Evolutionary conservation across 2,329 filamentous ascomycete species (phyloP), one percentile per base, ranked within the genome.

Genomic region (Colletotrichum sp.): DNA sequence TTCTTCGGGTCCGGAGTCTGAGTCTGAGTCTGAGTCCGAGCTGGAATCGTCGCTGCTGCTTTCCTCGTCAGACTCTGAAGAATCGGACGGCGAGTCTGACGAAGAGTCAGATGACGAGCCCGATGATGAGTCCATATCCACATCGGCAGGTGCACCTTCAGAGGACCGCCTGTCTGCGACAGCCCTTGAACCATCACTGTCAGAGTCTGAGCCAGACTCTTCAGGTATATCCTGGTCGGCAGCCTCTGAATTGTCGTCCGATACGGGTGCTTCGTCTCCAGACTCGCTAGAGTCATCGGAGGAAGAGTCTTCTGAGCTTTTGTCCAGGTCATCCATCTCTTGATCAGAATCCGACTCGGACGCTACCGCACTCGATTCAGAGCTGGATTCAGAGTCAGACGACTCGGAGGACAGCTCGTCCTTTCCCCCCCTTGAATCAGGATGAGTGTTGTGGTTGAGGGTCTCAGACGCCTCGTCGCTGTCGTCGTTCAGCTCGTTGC

Each of bases 1-100:
- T 73, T 85, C 85, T 63, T 87, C 85, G 0, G 83, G 81, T 34
- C 82, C 82, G 3, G 82, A 82, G 13, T 80, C 44, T 0, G 44
- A 48, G 44, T 48, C 44, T 0, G 44, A 48, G 44, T 48, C 44
- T 12, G 44, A 48, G 44, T 48, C 81, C 1, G 84, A 84, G 44
- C 63, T 75, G 18, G 77, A 78, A n/a, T 76, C 77, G 8, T 78
- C 77, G 52, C 74, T 77, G 48, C 77, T 78, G 57, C 75, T 77
- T 28, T 71, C 66, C 18, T 44, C 64, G 5, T 64, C 57, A 9
- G 64, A 74, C 6, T 48, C 44, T 13, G 44, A 48, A 8, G 63
- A 63, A 10, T 68, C 74, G 4, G 73, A 75, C 3, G 64, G 64
- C 7, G 69, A 73, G n/a, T 68, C 70, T 8, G 68, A 71, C n/a